Base-by-base conservation (phyloP, 805 yeast species). In the Pichia exigua region DNA sequence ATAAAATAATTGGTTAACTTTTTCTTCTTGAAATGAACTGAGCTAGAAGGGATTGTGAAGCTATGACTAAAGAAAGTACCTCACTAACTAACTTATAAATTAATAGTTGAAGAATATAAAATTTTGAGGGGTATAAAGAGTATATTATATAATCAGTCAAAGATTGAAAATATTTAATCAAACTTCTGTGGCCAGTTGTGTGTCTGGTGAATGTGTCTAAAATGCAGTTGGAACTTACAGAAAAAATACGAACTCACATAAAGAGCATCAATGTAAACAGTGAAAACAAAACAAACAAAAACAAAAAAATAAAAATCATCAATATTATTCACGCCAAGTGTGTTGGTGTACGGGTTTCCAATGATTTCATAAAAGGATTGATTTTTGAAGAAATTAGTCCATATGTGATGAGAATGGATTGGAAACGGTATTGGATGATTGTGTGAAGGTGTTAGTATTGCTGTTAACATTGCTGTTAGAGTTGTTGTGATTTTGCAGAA, bases 401-500 rank as follows among this genome's bases (percentile, higher is more conserved):
- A 2, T 20, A 35, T 32, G 38, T 4, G 39, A 35, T 5, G 39
- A 35, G 11, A 35, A 35, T 2, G 39, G 20, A 20, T 35, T 35
- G 18, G 39, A 35, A 35, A n/a, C 39, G 20, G 39, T 35, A 20
- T n/a, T n/a, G 20, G 20, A 35, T 17, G 39, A 35, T 3, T 17
- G 39, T 10, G 20, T 35, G 20, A 35, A 35, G 8, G 39, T 35
- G 39, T 35, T 35, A 3, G 20, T 2, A 32, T 32, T 32, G 38
- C 38, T 32, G 18, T 32, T 32, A 2, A 18, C 7, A 5, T 35
- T 35, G 20, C 20, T 35, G 9, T 7, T n/a, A 7, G 39, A n/a
- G 11, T 40, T 40, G 15, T 26, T 40, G 15, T 40, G 42, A n/a
- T 28, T 43, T 4, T 49, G 56, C 1, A 51, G 43, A 7, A 56